Evolutionary conservation across 1,139 yeast species (phyloP).

Genomic region (Barnettozyma hawaiiensis): DNA sequence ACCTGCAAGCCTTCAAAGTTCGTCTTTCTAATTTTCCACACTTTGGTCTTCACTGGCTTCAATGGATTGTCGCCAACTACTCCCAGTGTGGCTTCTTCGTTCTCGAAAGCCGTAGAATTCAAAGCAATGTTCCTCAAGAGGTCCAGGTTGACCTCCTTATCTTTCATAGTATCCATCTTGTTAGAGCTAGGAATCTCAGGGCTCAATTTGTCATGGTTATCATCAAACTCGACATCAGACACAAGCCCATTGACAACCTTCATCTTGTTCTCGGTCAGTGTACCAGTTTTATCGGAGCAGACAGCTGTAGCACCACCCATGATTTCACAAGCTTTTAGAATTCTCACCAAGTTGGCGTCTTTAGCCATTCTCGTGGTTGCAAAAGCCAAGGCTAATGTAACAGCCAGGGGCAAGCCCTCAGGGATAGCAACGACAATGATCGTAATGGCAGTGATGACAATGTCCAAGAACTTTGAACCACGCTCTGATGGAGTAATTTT

Average conservation of each 20-base stretch:
- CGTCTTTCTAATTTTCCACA: not conserved
- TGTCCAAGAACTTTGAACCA: constrained; percentile 78
- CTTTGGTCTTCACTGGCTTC: constrained; percentile 11
- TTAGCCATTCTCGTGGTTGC: constrained; percentile 98
- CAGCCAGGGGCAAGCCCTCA: constrained; percentile 96
- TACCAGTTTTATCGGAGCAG: constrained; percentile 97
- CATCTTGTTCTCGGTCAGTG: constrained; percentile 90
- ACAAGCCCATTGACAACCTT: constrained; percentile 73
- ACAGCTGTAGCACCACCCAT: constrained; percentile 99
- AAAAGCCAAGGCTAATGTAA: constrained; percentile 91
- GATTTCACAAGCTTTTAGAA: constrained; percentile 89
- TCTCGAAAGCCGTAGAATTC: constrained; percentile 89
- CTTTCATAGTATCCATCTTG: constrained; percentile 33
- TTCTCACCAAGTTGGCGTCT: constrained; percentile 94
- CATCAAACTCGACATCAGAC: constrained; percentile 39
- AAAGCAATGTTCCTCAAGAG: constrained; percentile 59
- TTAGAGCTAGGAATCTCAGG: constrained; percentile 25
- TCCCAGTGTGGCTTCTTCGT: constrained; percentile 32
- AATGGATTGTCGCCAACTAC: constrained; percentile 28
- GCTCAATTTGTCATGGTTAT: constrained; percentile 21
- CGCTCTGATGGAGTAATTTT: constrained; percentile 58
- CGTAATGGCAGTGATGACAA: constrained; percentile 86
- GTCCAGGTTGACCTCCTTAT: constrained; percentile 32
- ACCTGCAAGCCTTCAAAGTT: constrained; percentile 18
- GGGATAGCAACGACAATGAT: constrained; percentile 97